phyloP scores from a whole-genome alignment of 495 filamentous ascomycete species.

The Cercophora samala region DNA sequence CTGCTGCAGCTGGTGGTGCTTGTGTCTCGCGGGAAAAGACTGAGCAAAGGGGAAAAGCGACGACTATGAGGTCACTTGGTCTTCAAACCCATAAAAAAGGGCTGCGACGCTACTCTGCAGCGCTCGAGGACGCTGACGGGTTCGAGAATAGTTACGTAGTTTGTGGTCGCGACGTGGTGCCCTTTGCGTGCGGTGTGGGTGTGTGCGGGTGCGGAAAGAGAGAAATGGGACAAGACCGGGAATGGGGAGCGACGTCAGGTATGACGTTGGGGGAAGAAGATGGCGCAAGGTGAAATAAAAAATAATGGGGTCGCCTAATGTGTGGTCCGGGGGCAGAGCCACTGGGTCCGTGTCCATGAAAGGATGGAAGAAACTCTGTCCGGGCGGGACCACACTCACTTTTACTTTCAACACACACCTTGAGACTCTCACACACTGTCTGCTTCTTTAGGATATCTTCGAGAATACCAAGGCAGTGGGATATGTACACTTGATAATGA shows the following conservation, averaged over 20 bases:
- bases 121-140: conserved; percentile 23
- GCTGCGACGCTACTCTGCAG: conserved; percentile 31
- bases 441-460: not conserved
- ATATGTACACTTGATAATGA: not conserved
- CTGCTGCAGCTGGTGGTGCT: conserved; percentile 26
- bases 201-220: conserved; percentile 22
- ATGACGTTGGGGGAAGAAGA: conserved; percentile 40
- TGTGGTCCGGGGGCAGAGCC: not conserved
- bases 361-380: not conserved
- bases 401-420: too few relatives aligned
- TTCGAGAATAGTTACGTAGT: conserved; percentile 29
- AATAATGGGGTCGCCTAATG: conserved; percentile 29
- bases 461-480: not conserved
- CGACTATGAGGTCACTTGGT: conserved; percentile 36
- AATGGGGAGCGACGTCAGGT: conserved; percentile 39
- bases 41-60: conserved; percentile 14
- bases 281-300: conserved; percentile 36
- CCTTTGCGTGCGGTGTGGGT: conserved; percentile 10
- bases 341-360: not conserved
- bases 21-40: not conserved
- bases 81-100: conserved; percentile 27
- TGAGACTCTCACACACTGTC: too few relatives aligned
- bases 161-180: conserved; percentile 20
- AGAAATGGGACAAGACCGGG: conserved; percentile 31
- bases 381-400: not conserved